Percentiles rank a stretch among this genome's conserved stretches.
phyloP scores from a whole-genome alignment of 2,329 filamentous ascomycete species.

The Hypoxylon sp. region DNA sequence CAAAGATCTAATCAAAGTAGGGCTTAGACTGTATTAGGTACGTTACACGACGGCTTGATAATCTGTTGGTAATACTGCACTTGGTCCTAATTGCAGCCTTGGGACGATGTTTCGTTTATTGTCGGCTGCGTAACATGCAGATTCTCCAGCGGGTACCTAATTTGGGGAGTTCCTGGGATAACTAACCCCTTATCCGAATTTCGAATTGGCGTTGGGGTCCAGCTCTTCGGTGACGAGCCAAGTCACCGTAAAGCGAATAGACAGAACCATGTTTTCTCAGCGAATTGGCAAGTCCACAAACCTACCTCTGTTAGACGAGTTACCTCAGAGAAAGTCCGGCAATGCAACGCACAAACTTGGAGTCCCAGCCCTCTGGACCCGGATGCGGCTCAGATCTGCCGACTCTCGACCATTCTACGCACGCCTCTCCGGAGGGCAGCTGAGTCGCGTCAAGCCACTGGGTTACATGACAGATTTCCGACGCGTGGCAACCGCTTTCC shows the following conservation, averaged over 20 bases:
- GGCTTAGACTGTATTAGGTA: conserved; percentile 6
- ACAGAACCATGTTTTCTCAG: conserved; percentile 9
- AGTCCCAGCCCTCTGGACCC: conserved; percentile 11
- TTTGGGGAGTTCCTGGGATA: conserved; percentile 3
- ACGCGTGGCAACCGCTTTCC: conserved; percentile 12
- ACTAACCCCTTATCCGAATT: conserved; percentile 14
- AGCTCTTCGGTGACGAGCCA: neutral
- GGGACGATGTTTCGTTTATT: conserved; percentile 13
- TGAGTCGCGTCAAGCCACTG: conserved; percentile 12
- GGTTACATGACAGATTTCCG: conserved; percentile 7
- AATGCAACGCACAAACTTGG: conserved; percentile 12
- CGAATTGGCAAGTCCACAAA: neutral
- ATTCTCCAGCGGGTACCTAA: conserved; percentile 4
- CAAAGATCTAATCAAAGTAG: conserved; percentile 9
- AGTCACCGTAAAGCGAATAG: conserved; percentile 4
- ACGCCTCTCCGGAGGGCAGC: conserved; percentile 18
- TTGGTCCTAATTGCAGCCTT: conserved; percentile 1
- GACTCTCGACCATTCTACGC: conserved; percentile 8
- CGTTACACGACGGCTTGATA: conserved; percentile 24
- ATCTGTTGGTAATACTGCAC: conserved; percentile 15
- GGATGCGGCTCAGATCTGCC: conserved; percentile 33
- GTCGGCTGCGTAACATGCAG: conserved; percentile 3
- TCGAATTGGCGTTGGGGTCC: conserved; percentile 13
- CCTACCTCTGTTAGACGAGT: neutral
- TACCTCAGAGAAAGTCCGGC: conserved; percentile 2